These are phyloP conservation scores for Solanum etuberosum DNA, from an alignment of 257 asterid species.

Conservation along the genomic window DNA sequence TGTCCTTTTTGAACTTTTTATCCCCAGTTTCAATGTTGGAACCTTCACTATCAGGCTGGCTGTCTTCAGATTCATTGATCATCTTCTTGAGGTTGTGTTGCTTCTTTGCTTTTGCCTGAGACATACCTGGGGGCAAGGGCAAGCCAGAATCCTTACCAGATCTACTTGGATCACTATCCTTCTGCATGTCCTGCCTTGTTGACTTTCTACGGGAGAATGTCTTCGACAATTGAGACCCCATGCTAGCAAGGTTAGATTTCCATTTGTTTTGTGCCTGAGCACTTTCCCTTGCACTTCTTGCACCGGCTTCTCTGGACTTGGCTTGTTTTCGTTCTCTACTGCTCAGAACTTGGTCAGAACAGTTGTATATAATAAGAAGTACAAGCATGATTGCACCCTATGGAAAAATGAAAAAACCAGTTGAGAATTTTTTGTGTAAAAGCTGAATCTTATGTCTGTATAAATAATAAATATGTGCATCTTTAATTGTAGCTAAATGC, in stretches of 20 bases:
- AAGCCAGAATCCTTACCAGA: conserved; percentile 4
- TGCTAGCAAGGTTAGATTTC: conserved; percentile 76
- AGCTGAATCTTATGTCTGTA: background rate
- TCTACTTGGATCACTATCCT: conserved; percentile 20
- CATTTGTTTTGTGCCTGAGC: conserved; percentile 77
- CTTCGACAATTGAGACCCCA: conserved; percentile 67
- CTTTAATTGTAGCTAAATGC: background rate
- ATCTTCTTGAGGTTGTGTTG: conserved; percentile 18
- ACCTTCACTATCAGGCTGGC: conserved; percentile 20
- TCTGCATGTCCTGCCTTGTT: conserved; percentile 20
- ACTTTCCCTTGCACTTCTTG: conserved; percentile 64
- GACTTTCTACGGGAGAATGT: conserved; percentile 49
- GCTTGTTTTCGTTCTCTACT: conserved; percentile 78
- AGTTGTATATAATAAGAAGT: conserved; percentile 74
- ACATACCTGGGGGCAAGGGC: conserved; percentile 7
- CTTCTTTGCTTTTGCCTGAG: conserved; percentile 20
- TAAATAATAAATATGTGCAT: background rate
- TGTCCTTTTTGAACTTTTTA: conserved; percentile 23
- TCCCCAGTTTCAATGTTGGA: conserved; percentile 22
- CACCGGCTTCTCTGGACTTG: conserved; percentile 90
- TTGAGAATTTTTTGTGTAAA: background rate
- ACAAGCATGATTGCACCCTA: conserved; percentile 81
- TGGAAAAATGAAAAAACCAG: background rate
- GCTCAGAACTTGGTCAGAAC: conserved; percentile 80
- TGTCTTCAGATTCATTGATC: conserved; percentile 36